phyloP scores from a whole-genome alignment of 305 asterid genomes.

The Striga hermonthica region DNA sequence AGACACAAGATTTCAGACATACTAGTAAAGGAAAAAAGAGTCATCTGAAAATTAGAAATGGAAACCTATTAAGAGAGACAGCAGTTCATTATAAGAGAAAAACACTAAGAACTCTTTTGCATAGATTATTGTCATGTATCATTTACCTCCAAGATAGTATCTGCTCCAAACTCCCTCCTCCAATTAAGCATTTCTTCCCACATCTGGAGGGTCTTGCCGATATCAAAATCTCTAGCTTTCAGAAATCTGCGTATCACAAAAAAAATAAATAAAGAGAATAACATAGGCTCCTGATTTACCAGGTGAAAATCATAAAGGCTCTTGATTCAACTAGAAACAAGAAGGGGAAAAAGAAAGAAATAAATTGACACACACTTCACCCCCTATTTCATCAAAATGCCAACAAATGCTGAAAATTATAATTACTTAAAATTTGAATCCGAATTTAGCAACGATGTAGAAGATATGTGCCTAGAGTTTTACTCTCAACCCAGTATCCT shows the following conservation, averaged over 20 bases:
- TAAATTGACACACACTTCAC: background rate
- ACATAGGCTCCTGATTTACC: background rate
- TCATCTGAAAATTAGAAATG: slow-evolving; percentile 9
- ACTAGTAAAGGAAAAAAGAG: slow-evolving; percentile 18
- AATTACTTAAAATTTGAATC: background rate
- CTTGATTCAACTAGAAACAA: no score
- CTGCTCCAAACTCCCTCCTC: slow-evolving; percentile 86
- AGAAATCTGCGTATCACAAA: slow-evolving; percentile 55
- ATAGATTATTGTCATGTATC: slow-evolving; percentile 20
- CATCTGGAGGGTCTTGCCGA: slow-evolving; percentile 67
- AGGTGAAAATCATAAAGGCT: slow-evolving; percentile 17
- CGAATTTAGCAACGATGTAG: background rate
- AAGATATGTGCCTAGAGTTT: background rate
- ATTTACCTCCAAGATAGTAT: slow-evolving; percentile 81
- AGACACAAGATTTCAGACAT: slow-evolving; percentile 18
- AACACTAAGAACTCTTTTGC: slow-evolving; percentile 19
- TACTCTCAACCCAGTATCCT: no score
- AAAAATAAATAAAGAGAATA: slow-evolving; percentile 22
- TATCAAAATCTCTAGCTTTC: slow-evolving; percentile 82
- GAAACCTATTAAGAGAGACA: slow-evolving; percentile 18
- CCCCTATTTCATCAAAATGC: background rate
- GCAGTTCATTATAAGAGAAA: slow-evolving; percentile 20
- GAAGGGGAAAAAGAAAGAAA: no score
- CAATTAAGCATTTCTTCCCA: slow-evolving; percentile 98
- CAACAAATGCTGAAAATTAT: background rate